Conservation (phyloP, 2,329 filamentous ascomycete genomes). For the Aspergillus quadrilineatus region DNA sequence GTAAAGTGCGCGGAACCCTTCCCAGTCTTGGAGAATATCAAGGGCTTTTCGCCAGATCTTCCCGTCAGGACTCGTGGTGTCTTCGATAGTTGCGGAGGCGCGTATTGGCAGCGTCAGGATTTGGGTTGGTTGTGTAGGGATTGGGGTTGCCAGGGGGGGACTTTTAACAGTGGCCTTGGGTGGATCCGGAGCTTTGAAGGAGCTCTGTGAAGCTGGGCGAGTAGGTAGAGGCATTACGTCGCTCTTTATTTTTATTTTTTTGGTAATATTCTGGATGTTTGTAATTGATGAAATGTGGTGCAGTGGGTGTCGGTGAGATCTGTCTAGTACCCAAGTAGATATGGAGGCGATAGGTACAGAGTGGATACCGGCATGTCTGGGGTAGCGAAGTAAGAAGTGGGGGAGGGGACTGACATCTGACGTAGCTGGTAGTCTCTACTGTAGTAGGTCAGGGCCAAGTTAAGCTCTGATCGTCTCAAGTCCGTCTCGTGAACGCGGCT, state of each 20-base stretch:
- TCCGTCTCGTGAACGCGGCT: background rate
- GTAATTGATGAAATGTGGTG: too few species aligned
- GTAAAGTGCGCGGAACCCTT: conserved; percentile 28
- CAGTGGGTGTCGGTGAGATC: too few species aligned
- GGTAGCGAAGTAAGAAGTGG: too few species aligned
- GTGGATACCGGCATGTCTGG: too few species aligned
- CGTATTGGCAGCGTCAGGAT: conserved; percentile 42
- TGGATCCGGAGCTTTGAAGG: background rate
- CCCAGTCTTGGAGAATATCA: conserved; percentile 19
- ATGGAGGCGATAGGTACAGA: too few species aligned
- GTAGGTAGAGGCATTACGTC: too few species aligned
- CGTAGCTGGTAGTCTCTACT: too few species aligned
- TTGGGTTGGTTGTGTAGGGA: conserved; percentile 17
- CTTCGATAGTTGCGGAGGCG: conserved; percentile 48
- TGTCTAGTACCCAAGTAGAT: too few species aligned
- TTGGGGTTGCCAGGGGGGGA: background rate
- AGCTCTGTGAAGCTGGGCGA: too few species aligned
- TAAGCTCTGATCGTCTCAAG: background rate
- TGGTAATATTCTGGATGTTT: too few species aligned
- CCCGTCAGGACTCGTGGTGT: conserved; percentile 51
- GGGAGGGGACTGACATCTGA: too few species aligned
- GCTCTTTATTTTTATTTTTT: too few species aligned
- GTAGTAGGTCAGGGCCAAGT: background rate
- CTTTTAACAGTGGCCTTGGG: background rate
- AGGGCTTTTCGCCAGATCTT: conserved; percentile 24